These are phyloP conservation scores for Fusarium dimerum DNA, from an alignment of 2,329 filamentous ascomycete genomes.

Conservation along the genomic window DNA sequence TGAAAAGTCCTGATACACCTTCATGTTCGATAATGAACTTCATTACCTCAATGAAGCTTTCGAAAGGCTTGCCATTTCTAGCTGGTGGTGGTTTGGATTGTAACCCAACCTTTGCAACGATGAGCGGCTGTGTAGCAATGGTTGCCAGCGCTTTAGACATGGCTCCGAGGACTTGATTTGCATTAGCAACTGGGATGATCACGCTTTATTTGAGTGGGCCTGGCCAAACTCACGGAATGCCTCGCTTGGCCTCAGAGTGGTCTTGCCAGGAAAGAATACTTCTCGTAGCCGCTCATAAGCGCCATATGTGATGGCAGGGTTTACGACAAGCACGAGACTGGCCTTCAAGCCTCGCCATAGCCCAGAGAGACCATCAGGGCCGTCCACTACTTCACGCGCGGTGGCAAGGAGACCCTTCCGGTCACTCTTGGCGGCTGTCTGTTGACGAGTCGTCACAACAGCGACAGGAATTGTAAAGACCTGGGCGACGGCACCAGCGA, in stretches of 20 bases:
- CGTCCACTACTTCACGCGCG: conserved; percentile 82
- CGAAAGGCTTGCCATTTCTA: conserved; percentile 87
- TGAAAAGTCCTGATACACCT: conserved; percentile 82
- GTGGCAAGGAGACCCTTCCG: conserved; percentile 86
- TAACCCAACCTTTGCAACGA: conserved; percentile 95
- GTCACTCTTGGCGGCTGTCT: conserved; percentile 84
- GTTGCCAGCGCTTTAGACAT: conserved; percentile 92
- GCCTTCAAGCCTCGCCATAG: conserved; percentile 96
- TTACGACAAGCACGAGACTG: conserved; percentile 91
- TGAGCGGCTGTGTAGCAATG: conserved; percentile 88
- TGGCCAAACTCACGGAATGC: conserved; percentile 74
- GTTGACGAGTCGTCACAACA: conserved; percentile 92
- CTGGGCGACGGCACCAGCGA: conserved; percentile 88
- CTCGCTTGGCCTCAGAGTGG: conserved; percentile 77
- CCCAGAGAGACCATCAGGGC: conserved; percentile 85
- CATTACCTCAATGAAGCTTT: conserved; percentile 93
- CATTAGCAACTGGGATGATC: no score
- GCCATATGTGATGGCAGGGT: conserved; percentile 96
- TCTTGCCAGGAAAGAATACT: conserved; percentile 74
- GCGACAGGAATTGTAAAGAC: conserved; percentile 95
- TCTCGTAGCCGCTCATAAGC: conserved; percentile 89
- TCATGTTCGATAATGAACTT: conserved; percentile 88
- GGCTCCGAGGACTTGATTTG: conserved; percentile 73
- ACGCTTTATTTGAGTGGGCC: not conserved
- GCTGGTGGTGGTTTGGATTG: conserved; percentile 88